Evolutionary conservation across 352 stramenopile genomes (phyloP).

Genomic region (Globisporangium cederbergense): DNA sequence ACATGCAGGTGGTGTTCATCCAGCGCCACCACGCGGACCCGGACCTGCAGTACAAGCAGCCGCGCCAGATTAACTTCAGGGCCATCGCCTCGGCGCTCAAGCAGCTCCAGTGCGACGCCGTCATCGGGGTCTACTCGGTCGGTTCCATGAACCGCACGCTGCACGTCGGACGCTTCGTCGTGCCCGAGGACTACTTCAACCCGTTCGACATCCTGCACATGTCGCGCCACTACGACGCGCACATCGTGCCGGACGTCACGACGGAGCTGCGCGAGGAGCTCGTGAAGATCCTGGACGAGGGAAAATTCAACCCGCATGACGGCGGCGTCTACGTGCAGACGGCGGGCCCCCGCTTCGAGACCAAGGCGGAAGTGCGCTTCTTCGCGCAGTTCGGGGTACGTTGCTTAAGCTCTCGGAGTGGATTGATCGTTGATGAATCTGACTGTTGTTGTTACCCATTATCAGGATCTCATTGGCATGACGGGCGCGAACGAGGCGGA

Average conservation of each 20-base stretch:
- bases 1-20: constrained; percentile 76
- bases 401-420: neutral
- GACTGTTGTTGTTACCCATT: neutral
- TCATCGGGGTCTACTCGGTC: constrained; percentile 86
- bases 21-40: constrained; percentile 82
- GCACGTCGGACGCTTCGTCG: constrained; percentile 51
- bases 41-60: constrained; percentile 75
- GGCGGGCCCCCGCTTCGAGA: constrained; percentile 84
- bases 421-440: neutral
- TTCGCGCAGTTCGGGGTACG: constrained; percentile 75
- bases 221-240: constrained; percentile 76
- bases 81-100: constrained; percentile 74
- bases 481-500: constrained; percentile 86
- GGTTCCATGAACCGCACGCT: constrained; percentile 74
- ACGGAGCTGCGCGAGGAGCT: constrained; percentile 43
- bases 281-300: constrained; percentile 39
- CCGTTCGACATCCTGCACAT: constrained; percentile 85
- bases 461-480: constrained; percentile 82
- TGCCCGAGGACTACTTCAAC: constrained; percentile 89
- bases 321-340: constrained; percentile 87
- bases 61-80: constrained; percentile 83
- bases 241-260: constrained; percentile 75
- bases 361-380: constrained; percentile 88
- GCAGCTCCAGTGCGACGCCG: constrained; percentile 46
- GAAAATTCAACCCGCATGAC: constrained; percentile 52